Base-by-base conservation (phyloP, 768 basidiomycete genomes). In the Tricholoma sp. region DNA sequence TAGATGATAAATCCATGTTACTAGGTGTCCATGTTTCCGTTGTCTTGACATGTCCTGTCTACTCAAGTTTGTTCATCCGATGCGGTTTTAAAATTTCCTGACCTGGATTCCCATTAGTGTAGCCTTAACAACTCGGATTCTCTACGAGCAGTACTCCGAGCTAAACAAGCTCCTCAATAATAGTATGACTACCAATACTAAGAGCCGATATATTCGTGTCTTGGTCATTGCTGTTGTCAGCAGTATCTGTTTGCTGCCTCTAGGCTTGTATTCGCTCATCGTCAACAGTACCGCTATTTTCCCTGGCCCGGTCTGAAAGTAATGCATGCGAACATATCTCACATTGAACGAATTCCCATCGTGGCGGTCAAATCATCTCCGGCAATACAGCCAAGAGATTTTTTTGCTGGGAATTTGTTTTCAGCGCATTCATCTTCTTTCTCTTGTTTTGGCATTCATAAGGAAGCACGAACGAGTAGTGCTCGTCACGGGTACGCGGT, bases 51-150 rank as follows among this genome's bases (percentile, higher is more conserved):
- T 39, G 36, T 8, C 39, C 36, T 18, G 10, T 32, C 11, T 53
- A 53, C 52, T 53, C 52, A n/a, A 32, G 52, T 53, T 12, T 28
- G 36, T 53, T n/a, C n/a, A 17, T n/a, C 34, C 29, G 34, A 45
- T 31, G 1, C 28, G 4, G 15, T 34, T 31, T 28, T 13, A 32
- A 10, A 13, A 18, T 41, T 44, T 17, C 6, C 2, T 15, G 28
- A 33, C 15, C 32, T 34, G 29, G n/a, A 24, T 5, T 24, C 13
- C 5, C 44, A 6, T 28, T 15, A 3, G 10, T 11, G 7, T 15
- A 56, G 55, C 13, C 11, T 20, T 56, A 24, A 56, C 20, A 18
- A 28, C 51, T 12, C 50, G 50, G 15, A 12, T 37, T 10, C 39
- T 56, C 18, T 56, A 17, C 48, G 13, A 51, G 10, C 12, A 36